phyloP scores from a whole-genome alignment of 148 eudicot genomes.

The Arctostaphylos glauca region DNA sequence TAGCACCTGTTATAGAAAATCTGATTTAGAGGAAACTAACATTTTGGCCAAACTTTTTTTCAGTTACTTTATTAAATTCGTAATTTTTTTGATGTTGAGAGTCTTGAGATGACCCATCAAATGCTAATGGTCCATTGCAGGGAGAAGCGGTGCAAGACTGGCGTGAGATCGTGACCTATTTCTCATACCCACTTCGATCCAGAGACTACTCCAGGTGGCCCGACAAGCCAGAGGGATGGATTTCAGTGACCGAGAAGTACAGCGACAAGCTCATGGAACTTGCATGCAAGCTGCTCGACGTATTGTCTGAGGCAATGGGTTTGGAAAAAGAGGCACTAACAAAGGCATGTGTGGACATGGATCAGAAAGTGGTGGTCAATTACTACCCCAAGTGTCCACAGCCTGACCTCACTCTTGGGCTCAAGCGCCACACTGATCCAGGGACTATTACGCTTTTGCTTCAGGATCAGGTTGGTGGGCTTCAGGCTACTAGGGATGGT shows the following conservation, averaged over 20 bases:
- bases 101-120: background rate
- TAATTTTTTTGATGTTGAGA: background rate
- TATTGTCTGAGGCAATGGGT: conserved; percentile 87
- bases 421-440: conserved; percentile 91
- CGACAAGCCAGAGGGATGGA: conserved; percentile 85
- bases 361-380: conserved; percentile 85
- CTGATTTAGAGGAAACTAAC: no score
- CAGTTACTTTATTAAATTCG: no score
- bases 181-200: conserved; percentile 65
- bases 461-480: conserved; percentile 92
- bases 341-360: conserved; percentile 91
- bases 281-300: conserved; percentile 70
- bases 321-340: conserved; percentile 72
- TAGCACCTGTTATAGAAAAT: no score
- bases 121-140: conserved; percentile 23
- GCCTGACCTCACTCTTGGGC: conserved; percentile 83
- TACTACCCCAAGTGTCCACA: conserved; percentile 87
- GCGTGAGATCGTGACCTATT: conserved; percentile 84
- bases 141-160: conserved; percentile 84
- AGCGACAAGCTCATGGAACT: conserved; percentile 68
- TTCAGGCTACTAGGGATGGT: conserved; percentile 83
- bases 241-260: conserved; percentile 54
- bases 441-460: conserved; percentile 82
- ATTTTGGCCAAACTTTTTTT: no score
- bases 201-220: conserved; percentile 96